phyloP scores from a whole-genome alignment of 116 monocot genomes.

The Trichopus zeylanicus region DNA sequence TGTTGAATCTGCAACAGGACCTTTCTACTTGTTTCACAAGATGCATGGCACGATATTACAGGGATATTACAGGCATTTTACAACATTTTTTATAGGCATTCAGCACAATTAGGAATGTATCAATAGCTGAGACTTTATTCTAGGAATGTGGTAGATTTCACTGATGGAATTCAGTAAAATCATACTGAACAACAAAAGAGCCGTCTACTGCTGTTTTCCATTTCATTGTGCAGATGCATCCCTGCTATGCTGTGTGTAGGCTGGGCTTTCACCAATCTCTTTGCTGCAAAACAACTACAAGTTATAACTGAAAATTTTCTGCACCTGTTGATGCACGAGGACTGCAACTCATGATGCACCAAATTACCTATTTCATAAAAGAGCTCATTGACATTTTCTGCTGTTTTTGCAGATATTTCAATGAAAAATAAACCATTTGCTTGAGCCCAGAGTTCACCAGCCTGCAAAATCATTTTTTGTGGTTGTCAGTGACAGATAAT shows the following conservation, averaged over 20 bases:
- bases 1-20: no score
- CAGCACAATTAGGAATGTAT: no score
- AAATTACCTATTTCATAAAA: constrained; percentile 32
- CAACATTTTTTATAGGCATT: no score
- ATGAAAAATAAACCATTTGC: constrained; percentile 35
- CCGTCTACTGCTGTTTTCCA: background rate
- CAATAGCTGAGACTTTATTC: no score
- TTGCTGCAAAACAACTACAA: background rate
- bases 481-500: no score
- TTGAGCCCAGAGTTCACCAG: constrained; percentile 24
- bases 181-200: background rate
- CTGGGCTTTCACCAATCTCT: background rate
- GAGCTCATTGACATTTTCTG: constrained; percentile 34
- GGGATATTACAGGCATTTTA: no score
- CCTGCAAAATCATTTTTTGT: constrained; percentile 11
- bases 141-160: no score
- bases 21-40: no score
- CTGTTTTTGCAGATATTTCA: constrained; percentile 34
- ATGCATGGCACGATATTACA: no score
- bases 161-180: no score
- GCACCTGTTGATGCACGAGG: background rate
- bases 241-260: background rate
- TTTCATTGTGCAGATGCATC: background rate
- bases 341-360: background rate
- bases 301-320: background rate